Evolutionary conservation across 1,139 yeast genomes (phyloP), one percentile per base, ranked within the genome.

Genomic region (Nematodospora anomalae): DNA sequence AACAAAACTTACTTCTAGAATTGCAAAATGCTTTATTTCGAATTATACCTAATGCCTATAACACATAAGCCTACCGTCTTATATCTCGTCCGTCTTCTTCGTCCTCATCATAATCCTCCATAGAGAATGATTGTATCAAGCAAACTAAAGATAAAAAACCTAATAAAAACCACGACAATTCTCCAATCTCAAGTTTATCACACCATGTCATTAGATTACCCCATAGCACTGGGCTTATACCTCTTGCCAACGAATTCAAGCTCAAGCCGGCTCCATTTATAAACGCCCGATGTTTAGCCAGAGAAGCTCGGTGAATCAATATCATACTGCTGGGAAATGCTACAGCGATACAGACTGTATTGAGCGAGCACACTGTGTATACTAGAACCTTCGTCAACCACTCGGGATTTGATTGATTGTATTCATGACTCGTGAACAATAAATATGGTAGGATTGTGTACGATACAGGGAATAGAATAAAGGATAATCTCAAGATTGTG

Each of bases 191-290:
- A 22, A 55, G 46, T 10, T 51, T 53, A 44, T 76, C 74, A 18
- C 73, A 70, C 44, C 60, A 60, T 2, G 80, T 64, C 72, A 79
- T 77, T 28, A 80, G 47, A 35, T 57, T 60, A 9, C 86, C 86
- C 80, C 82, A 79, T 2, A 66, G 27, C 12, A 78, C 54, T 0
- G 87, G 87, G 3, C 81, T 84, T 1, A 75, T 30, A 38, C 76
- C 79, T 43, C 86, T 57, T 0, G 84, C 81, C 27, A 74, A 57
- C 1, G 85, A 71, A 14, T 74, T 62, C 32, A 74, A 63, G 40
- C 76, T 69, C 47, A 75, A 58, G 2, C 77, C 64, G 8, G 70
- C 57, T 12, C 79, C 77, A 51, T 76, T 76, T 26, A 76, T 64
- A 42, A 72, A 66, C 0, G 79, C 78, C 36, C 80, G 56, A 49